phyloP scores from a whole-genome alignment of 805 yeast genomes.

The Tetrapisispora nanseiensis region DNA sequence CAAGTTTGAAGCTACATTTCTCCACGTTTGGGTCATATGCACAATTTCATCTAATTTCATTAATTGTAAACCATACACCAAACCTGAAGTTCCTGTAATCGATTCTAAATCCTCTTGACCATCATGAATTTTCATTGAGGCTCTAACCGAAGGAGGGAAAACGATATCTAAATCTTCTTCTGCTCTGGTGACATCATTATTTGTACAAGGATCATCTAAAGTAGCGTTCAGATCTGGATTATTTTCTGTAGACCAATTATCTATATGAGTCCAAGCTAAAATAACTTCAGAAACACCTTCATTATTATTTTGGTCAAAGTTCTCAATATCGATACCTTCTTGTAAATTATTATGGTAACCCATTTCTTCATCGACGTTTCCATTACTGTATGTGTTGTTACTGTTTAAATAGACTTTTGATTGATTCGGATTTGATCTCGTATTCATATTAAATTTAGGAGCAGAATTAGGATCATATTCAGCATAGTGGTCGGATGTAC shows the following conservation, averaged over 20 bases:
- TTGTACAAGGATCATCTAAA: conserved; percentile 68
- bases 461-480: conserved; percentile 45
- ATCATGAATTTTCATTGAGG: conserved; percentile 73
- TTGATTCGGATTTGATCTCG: conserved; percentile 6
- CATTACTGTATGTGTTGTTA: conserved; percentile 5
- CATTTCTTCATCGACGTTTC: conserved; percentile 6
- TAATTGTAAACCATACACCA: conserved; percentile 70
- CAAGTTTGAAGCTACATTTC: conserved; percentile 49
- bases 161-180: conserved; percentile 69
- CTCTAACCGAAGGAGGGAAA: conserved; percentile 75
- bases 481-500: conserved; percentile 61
- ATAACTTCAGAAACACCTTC: conserved; percentile 69
- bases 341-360: conserved; percentile 11
- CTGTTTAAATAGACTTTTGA: conserved; percentile 9
- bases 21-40: conserved; percentile 79
- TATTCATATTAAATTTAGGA: conserved; percentile 22
- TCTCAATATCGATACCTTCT: conserved; percentile 14
- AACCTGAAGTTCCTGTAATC: conserved; percentile 57
- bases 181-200: conserved; percentile 67
- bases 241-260: conserved; percentile 68
- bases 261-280: conserved; percentile 83
- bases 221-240: conserved; percentile 77
- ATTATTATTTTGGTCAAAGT: conserved; percentile 11
- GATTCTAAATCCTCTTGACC: conserved; percentile 80
- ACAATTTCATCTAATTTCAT: conserved; percentile 74